Base-by-base conservation (phyloP, 257 asterid genomes). In the Haberlea rhodopensis region DNA sequence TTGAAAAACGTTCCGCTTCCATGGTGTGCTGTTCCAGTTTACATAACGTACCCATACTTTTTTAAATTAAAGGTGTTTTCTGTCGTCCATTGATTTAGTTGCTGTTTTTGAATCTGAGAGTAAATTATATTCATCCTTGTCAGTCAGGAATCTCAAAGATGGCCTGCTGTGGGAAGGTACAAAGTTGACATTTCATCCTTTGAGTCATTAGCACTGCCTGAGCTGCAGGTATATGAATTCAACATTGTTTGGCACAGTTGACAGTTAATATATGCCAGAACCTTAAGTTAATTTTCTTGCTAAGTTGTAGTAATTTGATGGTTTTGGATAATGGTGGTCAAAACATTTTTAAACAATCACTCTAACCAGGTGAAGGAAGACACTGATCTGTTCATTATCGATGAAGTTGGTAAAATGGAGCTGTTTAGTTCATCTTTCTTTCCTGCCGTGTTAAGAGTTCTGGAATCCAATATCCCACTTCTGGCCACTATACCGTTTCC, bases 381-480 rank as follows among this genome's bases (percentile, higher is more conserved):
- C 67, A 82, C 88, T 8, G 87, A 88, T 70, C 83, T 88, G 62
- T 86, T 91, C 73, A 37, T 88, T 74, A 84, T 91, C 32, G 97
- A 91, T 73, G 96, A 91, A 81, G 85, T 91, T 58, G 97, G 96
- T 57, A 88, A 88, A 83, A 88, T 88, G 95, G 97, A 91, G 86
- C 77, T 91, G 59, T 84, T 66, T 72, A 91, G 96, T 75, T 80
- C 97, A 31, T 81, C 82, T 31, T 91, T 91, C 82, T 83, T 88
- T 81, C 97, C 95, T 67, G 84, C 96, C 66, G 94, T 91, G 48
- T 76, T 91, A 59, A 76, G 87, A 76, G 85, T 91, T 32, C 72
- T 91, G 62, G 87, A 88, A 72, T 86, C 96, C 60, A 79, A 85
- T 73, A 79, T 86, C 68, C 97, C 96, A 46, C 88, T 91, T 56